Evolutionary conservation across 176 grass and related monocot genomes (phyloP).

Genomic region (Phoenix dactylifera): DNA sequence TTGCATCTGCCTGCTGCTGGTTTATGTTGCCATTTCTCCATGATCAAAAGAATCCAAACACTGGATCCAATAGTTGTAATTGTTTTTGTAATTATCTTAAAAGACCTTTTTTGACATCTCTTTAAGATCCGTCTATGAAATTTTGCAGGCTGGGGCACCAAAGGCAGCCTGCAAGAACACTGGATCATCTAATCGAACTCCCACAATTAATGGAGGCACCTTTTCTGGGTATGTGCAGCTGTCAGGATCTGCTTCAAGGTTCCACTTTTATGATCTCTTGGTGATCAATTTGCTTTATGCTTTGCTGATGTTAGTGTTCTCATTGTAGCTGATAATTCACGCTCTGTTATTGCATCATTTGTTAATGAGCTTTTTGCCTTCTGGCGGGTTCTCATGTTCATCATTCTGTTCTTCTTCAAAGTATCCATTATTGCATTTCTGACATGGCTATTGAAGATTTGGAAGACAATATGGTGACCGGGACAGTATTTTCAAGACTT

Average conservation of each 20-base stretch:
- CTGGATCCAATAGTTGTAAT: no score
- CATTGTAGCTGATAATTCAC: not conserved
- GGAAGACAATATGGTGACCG: no score
- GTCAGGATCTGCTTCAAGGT: conserved; percentile 1
- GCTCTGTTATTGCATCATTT: not conserved
- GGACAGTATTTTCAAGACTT: no score
- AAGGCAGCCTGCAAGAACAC: conserved; percentile 22
- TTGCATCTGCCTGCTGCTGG: not conserved
- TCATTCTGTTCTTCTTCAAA: no score
- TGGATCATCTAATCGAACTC: conserved; percentile 7
- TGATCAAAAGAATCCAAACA: no score
- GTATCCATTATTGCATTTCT: no score
- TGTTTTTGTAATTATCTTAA: no score
- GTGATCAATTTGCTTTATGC: conserved; percentile 3
- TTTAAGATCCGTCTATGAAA: not conserved
- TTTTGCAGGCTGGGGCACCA: conserved; percentile 17
- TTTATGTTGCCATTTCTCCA: not conserved
- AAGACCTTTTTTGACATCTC: no score
- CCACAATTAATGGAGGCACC: conserved; percentile 3
- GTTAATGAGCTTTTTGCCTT: no score
- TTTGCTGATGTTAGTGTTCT: not conserved
- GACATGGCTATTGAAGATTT: no score
- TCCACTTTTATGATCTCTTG: not conserved
- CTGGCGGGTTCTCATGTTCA: no score
- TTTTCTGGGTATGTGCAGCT: conserved; percentile 19